Percentiles rank a stretch among this genome's conserved stretches.
Evolutionary conservation across 805 yeast species (phyloP).

Genomic region (Yarrowia sp.): DNA sequence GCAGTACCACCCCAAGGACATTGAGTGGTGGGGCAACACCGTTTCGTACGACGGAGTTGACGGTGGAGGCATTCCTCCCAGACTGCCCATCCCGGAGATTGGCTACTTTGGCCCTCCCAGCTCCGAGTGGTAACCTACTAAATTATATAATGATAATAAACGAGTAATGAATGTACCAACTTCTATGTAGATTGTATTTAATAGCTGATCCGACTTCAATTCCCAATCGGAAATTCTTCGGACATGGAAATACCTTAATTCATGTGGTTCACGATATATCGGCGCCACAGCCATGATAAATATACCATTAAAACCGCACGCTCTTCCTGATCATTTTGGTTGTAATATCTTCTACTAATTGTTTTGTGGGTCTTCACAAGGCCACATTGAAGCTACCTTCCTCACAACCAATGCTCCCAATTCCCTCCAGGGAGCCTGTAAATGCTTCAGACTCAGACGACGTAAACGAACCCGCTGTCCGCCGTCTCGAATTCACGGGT

Average conservation of each 20-base stretch:
- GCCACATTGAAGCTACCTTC: too few relatives aligned
- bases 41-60: not conserved
- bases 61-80: not conserved
- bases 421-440: too few relatives aligned
- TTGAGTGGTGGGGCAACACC: slow-evolving; percentile 18
- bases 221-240: too few relatives aligned
- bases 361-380: too few relatives aligned
- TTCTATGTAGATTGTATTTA: too few relatives aligned
- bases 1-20: slow-evolving; percentile 17
- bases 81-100: not conserved
- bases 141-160: not conserved
- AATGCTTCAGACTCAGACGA: too few relatives aligned
- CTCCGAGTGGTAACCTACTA: slow-evolving; percentile 3
- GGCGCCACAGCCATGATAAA: not conserved
- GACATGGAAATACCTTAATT: too few relatives aligned
- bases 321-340: not conserved
- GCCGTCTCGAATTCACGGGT: too few relatives aligned
- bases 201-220: too few relatives aligned
- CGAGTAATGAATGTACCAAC: not conserved
- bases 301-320: not conserved
- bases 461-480: too few relatives aligned
- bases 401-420: too few relatives aligned
- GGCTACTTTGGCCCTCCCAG: slow-evolving; percentile 15
- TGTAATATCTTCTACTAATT: not conserved
- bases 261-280: not conserved